Percentiles rank a stretch among this genome's conserved stretches.
These are phyloP conservation scores for Metschnikowia orientalis DNA, from an alignment of 805 yeast species.

Conservation along the genomic window DNA sequence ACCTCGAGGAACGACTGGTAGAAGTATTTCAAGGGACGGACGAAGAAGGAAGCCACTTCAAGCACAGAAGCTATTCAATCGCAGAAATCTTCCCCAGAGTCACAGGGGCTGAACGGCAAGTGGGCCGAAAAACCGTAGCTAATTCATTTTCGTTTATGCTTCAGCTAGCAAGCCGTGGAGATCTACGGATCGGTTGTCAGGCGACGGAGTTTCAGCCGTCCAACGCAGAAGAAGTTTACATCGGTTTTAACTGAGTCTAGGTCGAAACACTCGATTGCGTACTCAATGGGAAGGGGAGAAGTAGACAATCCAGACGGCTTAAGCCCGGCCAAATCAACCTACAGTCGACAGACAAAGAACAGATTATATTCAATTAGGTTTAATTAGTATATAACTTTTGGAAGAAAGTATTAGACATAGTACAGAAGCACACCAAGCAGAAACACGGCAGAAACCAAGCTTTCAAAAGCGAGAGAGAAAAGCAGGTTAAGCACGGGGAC, in stretches of 20 bases:
- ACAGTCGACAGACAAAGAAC: too few relatives aligned
- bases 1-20: constrained; percentile 9
- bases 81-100: constrained; percentile 13
- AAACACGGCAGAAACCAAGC: too few relatives aligned
- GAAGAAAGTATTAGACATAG: too few relatives aligned
- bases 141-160: constrained; percentile 14
- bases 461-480: too few relatives aligned
- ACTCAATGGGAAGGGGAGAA: too few relatives aligned
- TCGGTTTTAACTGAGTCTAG: constrained; percentile 4
- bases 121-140: constrained; percentile 13
- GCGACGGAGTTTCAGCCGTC: not conserved
- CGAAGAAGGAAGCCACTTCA: not conserved
- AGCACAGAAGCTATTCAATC: constrained; percentile 2
- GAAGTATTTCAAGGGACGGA: constrained; percentile 1
- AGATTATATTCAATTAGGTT: too few relatives aligned
- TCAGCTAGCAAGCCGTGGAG: constrained; percentile 11
- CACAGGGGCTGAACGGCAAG: constrained; percentile 2
- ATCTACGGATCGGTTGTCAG: not conserved
- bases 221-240: constrained; percentile 8
- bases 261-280: too few relatives aligned
- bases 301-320: too few relatives aligned
- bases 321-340: too few relatives aligned
- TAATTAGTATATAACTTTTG: too few relatives aligned
- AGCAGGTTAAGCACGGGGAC: too few relatives aligned
- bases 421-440: too few relatives aligned